Conservation (phyloP, 2,329 filamentous ascomycete species). For the Penicillium glabrum region DNA sequence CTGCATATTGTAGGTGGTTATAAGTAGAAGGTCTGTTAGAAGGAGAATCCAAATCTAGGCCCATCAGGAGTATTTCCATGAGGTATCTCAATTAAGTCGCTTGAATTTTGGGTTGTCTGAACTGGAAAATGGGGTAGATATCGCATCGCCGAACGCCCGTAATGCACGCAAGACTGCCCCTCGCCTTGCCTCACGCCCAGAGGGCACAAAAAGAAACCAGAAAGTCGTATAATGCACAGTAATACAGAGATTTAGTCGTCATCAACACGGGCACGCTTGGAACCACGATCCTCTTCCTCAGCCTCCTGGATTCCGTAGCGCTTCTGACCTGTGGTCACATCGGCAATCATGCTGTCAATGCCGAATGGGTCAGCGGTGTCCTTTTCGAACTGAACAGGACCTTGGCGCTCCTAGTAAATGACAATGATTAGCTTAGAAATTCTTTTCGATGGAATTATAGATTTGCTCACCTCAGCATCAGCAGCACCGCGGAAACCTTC, state of each 20-base stretch:
- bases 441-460: too few species aligned
- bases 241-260: constrained; percentile 54
- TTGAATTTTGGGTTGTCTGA: background rate
- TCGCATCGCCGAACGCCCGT: constrained; percentile 27
- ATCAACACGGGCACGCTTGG: constrained; percentile 75
- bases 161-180: constrained; percentile 23
- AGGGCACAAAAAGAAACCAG: constrained; percentile 11
- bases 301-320: constrained; percentile 46
- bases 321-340: constrained; percentile 59
- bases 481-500: constrained; percentile 83
- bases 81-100: background rate
- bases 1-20: background rate
- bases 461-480: constrained; percentile 68
- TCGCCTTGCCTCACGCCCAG: constrained; percentile 4
- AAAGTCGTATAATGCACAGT: constrained; percentile 11
- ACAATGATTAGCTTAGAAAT: background rate
- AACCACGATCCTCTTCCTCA: constrained; percentile 35
- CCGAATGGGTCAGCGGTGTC: constrained; percentile 86
- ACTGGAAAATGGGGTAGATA: constrained; percentile 9
- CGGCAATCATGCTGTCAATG: constrained; percentile 88
- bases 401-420: constrained; percentile 65
- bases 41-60: background rate
- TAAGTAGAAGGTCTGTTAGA: background rate
- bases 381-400: constrained; percentile 95
- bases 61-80: background rate